Percentiles rank a stretch among this genome's conserved stretches.
phyloP scores from a whole-genome alignment of 2,329 filamentous ascomycete species.

The Ascochyta rabiei region DNA sequence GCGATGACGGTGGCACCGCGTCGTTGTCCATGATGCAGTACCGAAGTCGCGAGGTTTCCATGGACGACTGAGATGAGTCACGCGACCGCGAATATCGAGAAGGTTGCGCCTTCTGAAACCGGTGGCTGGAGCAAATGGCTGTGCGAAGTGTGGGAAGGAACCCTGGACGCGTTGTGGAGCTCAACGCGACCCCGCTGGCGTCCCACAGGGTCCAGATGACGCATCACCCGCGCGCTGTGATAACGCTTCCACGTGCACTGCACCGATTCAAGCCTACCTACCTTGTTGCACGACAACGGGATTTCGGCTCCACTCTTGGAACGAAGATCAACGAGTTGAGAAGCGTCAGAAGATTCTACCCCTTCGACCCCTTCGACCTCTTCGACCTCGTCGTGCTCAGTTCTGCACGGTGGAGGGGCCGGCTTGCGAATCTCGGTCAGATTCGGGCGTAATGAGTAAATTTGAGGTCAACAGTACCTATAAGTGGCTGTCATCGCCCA shows the following conservation, averaged over 20 bases:
- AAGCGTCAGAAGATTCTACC: background rate
- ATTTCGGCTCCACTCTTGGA: background rate
- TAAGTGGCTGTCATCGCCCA: background rate
- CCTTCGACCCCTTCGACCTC: too few species aligned
- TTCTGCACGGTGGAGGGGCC: too few species aligned
- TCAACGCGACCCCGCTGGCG: slow-evolving; percentile 12
- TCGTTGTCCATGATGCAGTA: slow-evolving; percentile 30
- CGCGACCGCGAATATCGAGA: slow-evolving; percentile 8
- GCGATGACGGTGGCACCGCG: slow-evolving; percentile 30
- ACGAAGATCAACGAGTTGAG: background rate
- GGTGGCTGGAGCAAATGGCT: slow-evolving; percentile 6
- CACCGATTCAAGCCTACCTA: background rate
- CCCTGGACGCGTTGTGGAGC: slow-evolving; percentile 13
- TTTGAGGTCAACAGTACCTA: background rate
- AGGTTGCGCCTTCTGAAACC: background rate
- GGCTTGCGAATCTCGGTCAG: background rate
- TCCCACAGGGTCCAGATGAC: slow-evolving; percentile 10
- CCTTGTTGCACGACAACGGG: background rate
- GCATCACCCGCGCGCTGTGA: slow-evolving; percentile 16
- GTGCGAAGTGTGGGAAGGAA: slow-evolving; percentile 1
- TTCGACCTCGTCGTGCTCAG: too few species aligned
- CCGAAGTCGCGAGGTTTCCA: background rate
- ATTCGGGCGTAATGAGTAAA: slow-evolving; percentile 1
- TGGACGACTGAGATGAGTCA: background rate
- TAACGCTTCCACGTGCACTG: slow-evolving; percentile 24